These are phyloP conservation scores for Tolypocladium cylindrosporum DNA, from an alignment of 2,329 filamentous ascomycete genomes.

Conservation along the genomic window DNA sequence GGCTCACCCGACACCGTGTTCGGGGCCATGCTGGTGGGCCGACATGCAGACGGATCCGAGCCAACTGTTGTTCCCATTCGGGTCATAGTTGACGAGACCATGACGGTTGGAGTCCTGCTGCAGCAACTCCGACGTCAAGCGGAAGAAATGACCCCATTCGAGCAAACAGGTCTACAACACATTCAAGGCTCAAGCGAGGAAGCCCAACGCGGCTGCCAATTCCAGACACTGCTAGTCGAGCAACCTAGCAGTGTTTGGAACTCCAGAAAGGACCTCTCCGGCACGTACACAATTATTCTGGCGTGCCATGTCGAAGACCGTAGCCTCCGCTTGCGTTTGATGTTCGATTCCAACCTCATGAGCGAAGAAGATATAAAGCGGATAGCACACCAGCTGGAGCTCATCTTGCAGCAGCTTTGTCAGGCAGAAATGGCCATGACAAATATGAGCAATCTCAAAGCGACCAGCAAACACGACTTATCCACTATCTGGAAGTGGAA, in stretches of 20 bases:
- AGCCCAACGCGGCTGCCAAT: conserved; percentile 2
- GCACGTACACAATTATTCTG: not conserved
- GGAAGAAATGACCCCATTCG: conserved; percentile 2
- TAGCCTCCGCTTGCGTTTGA: not conserved
- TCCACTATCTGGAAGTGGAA: conserved; percentile 10
- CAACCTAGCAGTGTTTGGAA: conserved; percentile 1
- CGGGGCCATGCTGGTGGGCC: not conserved
- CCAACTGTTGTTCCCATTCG: not conserved
- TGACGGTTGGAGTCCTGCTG: conserved; percentile 13
- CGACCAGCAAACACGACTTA: not conserved
- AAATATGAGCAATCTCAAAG: not conserved
- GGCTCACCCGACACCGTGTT: not conserved
- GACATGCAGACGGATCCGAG: not conserved
- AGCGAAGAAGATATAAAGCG: not conserved
- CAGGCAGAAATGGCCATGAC: not conserved
- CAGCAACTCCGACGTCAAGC: conserved; percentile 13
- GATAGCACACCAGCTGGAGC: not conserved
- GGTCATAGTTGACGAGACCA: not conserved
- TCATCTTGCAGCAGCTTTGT: not conserved
- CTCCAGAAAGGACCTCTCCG: not conserved
- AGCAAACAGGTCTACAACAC: conserved; percentile 6
- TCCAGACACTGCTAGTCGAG: conserved; percentile 8
- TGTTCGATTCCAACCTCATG: not conserved
- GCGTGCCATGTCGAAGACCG: not conserved
- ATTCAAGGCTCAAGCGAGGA: conserved; percentile 2